phyloP scores from a whole-genome alignment of 2,329 filamentous ascomycete genomes.

The Dactylellina cionopaga region DNA sequence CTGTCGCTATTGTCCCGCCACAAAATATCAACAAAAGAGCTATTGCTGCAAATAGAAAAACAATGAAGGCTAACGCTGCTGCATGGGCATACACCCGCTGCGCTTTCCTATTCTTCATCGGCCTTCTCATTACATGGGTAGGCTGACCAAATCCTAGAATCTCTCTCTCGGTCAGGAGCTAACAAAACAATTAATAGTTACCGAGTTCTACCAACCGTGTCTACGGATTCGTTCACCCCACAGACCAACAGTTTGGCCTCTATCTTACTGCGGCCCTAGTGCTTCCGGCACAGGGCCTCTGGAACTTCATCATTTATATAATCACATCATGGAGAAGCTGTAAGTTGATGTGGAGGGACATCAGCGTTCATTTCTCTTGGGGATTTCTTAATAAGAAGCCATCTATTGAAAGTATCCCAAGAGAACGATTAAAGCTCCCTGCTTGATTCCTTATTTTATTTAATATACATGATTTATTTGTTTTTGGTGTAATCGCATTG shows the following conservation, averaged over 20 bases:
- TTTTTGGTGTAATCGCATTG: not conserved
- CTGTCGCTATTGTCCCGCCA: slow-evolving; percentile 28
- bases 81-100: slow-evolving; percentile 77
- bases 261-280: slow-evolving; percentile 78
- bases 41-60: slow-evolving; percentile 59
- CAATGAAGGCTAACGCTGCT: slow-evolving; percentile 69
- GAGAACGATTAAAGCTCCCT: slow-evolving; percentile 26
- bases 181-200: slow-evolving; percentile 59
- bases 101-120: slow-evolving; percentile 76
- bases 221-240: slow-evolving; percentile 72
- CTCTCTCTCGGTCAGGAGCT: slow-evolving; percentile 6
- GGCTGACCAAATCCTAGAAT: not conserved
- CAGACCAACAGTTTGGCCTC: slow-evolving; percentile 68
- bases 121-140: slow-evolving; percentile 76
- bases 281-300: slow-evolving; percentile 82
- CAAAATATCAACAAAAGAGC: slow-evolving; percentile 52
- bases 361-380: slow-evolving; percentile 54
- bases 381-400: slow-evolving; percentile 38
- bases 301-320: slow-evolving; percentile 82
- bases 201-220: slow-evolving; percentile 81
- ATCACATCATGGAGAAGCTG: slow-evolving; percentile 75
- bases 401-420: slow-evolving; percentile 35
- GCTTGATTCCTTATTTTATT: slow-evolving; percentile 6
- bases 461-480: slow-evolving; percentile 4
- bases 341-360: slow-evolving; percentile 63